These are phyloP conservation scores for Cladosporium sp. DNA, from an alignment of 2,329 filamentous ascomycete species.

Conservation along the genomic window DNA sequence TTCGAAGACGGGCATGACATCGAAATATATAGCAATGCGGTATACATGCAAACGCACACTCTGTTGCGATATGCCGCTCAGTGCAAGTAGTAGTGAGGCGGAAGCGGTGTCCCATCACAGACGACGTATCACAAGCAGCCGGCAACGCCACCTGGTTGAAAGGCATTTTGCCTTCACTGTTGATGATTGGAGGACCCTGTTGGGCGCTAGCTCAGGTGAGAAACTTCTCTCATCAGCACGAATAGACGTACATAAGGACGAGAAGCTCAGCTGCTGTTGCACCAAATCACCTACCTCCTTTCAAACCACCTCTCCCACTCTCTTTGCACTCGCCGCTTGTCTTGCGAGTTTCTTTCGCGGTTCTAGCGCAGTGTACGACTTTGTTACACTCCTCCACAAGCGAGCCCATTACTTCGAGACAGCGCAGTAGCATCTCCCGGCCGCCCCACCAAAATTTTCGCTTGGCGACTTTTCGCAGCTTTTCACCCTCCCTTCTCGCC, in stretches of 20 bases:
- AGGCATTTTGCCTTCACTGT: constrained; percentile 11
- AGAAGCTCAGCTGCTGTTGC: constrained; percentile 1
- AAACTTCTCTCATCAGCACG: constrained; percentile 10
- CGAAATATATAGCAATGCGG: not conserved
- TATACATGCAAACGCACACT: not conserved
- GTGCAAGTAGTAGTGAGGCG: not conserved
- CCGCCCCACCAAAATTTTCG: constrained; percentile 1
- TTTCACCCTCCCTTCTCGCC: constrained; percentile 5
- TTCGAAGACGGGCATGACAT: no score
- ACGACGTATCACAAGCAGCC: not conserved
- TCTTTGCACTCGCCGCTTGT: not conserved
- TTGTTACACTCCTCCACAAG: not conserved
- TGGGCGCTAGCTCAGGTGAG: constrained; percentile 10
- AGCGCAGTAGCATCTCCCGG: constrained; percentile 2
- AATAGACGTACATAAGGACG: constrained; percentile 13
- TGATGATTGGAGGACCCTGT: constrained; percentile 12
- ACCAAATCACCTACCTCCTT: not conserved
- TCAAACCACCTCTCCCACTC: not conserved
- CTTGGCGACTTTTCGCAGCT: not conserved
- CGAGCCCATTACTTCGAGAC: not conserved
- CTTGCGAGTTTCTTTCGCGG: not conserved
- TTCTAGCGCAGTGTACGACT: not conserved
- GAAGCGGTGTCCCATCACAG: constrained; percentile 2
- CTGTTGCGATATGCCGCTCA: not conserved
- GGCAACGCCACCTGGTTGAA: not conserved